Base-by-base conservation (phyloP, 2,329 filamentous ascomycete genomes). In the Lecanoromycetidae sp. region DNA sequence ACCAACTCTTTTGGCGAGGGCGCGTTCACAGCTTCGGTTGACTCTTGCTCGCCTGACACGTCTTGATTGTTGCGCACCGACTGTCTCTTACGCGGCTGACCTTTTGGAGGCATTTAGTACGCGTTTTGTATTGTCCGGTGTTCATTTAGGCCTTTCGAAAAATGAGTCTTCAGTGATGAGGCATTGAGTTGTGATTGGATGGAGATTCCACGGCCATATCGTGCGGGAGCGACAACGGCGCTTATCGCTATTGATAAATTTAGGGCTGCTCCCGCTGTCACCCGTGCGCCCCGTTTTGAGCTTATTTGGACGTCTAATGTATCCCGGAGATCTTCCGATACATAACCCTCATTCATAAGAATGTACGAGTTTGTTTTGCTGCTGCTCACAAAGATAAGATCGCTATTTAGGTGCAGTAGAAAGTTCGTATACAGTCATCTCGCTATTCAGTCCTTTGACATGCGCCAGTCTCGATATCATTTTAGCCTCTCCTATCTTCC, bases 31-130 rank as follows among this genome's bases (percentile, higher is more conserved):
- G 33, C 34, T 4, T 17, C 29, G 34, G 41, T 3, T 30, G 40
- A 36, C 22, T 40, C 35, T 10, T 27, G 15, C 12, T 44, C 30
- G 22, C 13, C 3, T n/a, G 13, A 29, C 25, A 39, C 40, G 13
- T n/a, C 29, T 19, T n/a, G 43, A 33, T 23, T 43, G 5, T 33
- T 27, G 17, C 44, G 44, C 23, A 39, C 23, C n/a, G 38, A 19
- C 20, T 44, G 43, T 23, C 32, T 42, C 23, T 42, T 35, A 15
- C 42, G 51, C 8, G 44, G 38, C 35, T 29, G 38, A 5, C 41
- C 33, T 49, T 55, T 55, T 17, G 48, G 52, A 19, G 50, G 52
- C 54, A 55, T 55, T 36, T 23, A 12, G 9, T n/a, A 3, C 8
- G n/a, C 7, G 8, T 25, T 17, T 22, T 9, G 10, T 6, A 27